Evolutionary conservation across 139 green algal species (phyloP).

Genomic region (Ettlia oleoabundans): DNA sequence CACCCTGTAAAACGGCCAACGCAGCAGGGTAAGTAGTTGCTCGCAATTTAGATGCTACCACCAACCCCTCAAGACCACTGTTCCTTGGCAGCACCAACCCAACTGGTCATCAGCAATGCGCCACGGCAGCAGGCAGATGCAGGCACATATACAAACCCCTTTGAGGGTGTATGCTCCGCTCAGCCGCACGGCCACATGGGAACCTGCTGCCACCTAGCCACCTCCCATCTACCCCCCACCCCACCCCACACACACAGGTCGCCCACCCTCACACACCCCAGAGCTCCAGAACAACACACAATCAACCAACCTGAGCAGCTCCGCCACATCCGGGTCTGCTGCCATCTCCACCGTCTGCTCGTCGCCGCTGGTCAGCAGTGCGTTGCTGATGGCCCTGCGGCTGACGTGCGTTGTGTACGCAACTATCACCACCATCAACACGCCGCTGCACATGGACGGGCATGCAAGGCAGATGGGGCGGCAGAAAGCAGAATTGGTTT

Average conservation of each 20-base stretch:
- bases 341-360: constrained; percentile 37
- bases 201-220: neutral
- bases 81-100: no score
- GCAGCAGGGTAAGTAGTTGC: neutral
- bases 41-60: no score
- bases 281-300: no score
- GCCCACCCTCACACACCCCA: no score
- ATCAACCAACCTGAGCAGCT: constrained; percentile 42
- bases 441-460: constrained; percentile 17
- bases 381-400: constrained; percentile 34
- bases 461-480: neutral
- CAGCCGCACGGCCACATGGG: neutral
- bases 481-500: no score
- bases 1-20: neutral
- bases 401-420: constrained; percentile 62
- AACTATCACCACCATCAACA: constrained; percentile 48
- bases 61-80: no score
- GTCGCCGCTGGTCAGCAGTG: constrained; percentile 32
- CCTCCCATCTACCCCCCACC: no score
- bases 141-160: no score
- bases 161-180: neutral
- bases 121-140: no score
- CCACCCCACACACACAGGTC: no score
- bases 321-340: constrained; percentile 36
- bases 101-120: no score